Base-by-base conservation (phyloP, 164 flowering plant genomes). In the Nelumbo lutea region DNA sequence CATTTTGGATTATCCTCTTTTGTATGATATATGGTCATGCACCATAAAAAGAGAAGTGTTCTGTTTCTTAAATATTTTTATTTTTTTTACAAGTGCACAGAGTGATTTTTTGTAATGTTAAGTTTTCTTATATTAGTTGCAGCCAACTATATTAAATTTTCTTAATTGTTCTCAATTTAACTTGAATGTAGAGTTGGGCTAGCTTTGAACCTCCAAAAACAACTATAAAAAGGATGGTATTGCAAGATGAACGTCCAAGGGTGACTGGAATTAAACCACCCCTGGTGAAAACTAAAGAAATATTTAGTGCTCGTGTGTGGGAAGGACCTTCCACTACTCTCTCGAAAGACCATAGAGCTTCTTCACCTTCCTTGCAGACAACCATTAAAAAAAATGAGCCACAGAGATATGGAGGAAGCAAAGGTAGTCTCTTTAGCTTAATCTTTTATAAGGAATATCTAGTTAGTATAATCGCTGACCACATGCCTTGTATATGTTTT, bases 171-270 rank as follows among this genome's bases (percentile, higher is more conserved):
- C 41, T 62, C 52, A 8, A n/a, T 73, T 27, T 42, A 48, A 42
- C 6, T 71, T 70, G 47, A 56, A 59, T 77, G 77, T 86, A 95
- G 99, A 87, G 81, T 61, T 86, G 84, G 93, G 84, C 86, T 61
- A 81, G 79, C 68, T 87, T 80, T 81, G 94, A 89, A 73, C 93
- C 99, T 77, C 80, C 89, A 67, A 92, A 86, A 76, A 88, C 96
- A 70, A 90, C 89, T 72, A 85, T 95, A 1, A 85, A 85, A 73
- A 87, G 99, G 78, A 73, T 82, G 70, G 71, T 79, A 65, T 44
- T 83, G 75, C 87, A 73, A 69, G 90, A 86, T 67, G 75, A 79
- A 51, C 69, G 15, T 42, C 74, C 71, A 57, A 81, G 72, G 74
- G 70, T 9, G n/a, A 71, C 60, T 41, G 41, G 56, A 53, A 72